phyloP scores from a whole-genome alignment of 371 early-diverging fungal genomes.

The Synchytrium microbalum region DNA sequence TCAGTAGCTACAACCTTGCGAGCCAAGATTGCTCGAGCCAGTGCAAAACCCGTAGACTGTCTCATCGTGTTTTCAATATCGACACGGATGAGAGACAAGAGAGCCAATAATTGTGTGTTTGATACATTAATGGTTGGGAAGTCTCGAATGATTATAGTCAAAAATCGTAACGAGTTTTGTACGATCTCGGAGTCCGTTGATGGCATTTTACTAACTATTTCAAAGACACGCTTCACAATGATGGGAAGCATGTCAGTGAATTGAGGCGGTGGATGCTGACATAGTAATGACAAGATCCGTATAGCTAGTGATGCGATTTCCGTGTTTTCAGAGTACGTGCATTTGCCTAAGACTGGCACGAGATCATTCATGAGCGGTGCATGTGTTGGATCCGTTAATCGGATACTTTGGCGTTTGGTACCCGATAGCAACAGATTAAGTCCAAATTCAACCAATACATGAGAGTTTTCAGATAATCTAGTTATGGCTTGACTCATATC shows the following conservation, averaged over 20 bases:
- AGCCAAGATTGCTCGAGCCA: constrained; percentile 77
- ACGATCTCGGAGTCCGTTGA: constrained; percentile 62
- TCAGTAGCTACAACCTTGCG: constrained; percentile 78
- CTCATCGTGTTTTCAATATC: constrained; percentile 83
- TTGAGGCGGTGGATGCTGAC: constrained; percentile 61
- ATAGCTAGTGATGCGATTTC: constrained; percentile 59
- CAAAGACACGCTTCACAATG: constrained; percentile 67
- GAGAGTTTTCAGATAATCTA: constrained; percentile 68
- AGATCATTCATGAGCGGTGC: constrained; percentile 66
- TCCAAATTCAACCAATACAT: constrained; percentile 89
- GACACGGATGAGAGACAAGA: constrained; percentile 72
- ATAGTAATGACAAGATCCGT: constrained; percentile 58
- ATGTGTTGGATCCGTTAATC: constrained; percentile 42
- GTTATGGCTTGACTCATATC: constrained; percentile 35
- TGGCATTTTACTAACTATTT: constrained; percentile 55
- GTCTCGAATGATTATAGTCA: constrained; percentile 68
- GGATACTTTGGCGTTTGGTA: constrained; percentile 42
- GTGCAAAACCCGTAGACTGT: constrained; percentile 72
- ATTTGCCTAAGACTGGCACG: constrained; percentile 70
- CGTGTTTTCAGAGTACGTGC: constrained; percentile 69
- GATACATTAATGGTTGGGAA: constrained; percentile 49
- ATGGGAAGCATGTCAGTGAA: constrained; percentile 56
- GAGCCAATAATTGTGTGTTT: constrained; percentile 66
- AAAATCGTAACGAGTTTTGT: constrained; percentile 71
- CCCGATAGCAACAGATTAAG: constrained; percentile 60